These are phyloP conservation scores for Aureobasidium melanogenum DNA, from an alignment of 2,329 filamentous ascomycete genomes.

Conservation along the genomic window DNA sequence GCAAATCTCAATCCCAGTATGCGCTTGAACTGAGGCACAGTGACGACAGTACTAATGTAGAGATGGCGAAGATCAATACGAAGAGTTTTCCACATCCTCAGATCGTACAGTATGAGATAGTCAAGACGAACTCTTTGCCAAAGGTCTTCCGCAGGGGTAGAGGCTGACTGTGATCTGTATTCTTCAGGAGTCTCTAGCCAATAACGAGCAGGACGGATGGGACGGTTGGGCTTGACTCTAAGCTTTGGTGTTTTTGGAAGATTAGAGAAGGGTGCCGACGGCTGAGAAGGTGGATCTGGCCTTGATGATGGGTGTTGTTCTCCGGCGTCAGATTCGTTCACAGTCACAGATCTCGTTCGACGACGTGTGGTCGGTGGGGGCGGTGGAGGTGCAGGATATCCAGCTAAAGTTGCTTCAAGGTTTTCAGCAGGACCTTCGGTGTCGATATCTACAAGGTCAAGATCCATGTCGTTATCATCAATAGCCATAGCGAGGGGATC, in stretches of 20 bases:
- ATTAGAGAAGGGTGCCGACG: conserved; percentile 52
- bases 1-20: conserved; percentile 89
- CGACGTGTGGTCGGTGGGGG: conserved; percentile 31
- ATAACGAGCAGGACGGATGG: conserved; percentile 63
- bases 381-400: conserved; percentile 61
- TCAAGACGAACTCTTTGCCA: conserved; percentile 84
- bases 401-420: conserved; percentile 68
- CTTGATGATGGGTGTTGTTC: conserved; percentile 31
- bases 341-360: neutral
- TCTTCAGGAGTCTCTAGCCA: conserved; percentile 75
- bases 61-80: conserved; percentile 83
- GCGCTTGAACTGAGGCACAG: conserved; percentile 91
- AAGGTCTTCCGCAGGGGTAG: conserved; percentile 70
- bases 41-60: conserved; percentile 93
- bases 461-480: conserved; percentile 35
- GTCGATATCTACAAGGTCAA: conserved; percentile 40
- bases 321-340: conserved; percentile 54
- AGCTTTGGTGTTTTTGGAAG: conserved; percentile 73
- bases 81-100: conserved; percentile 93
- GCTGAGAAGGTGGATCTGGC: conserved; percentile 51
- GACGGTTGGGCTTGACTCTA: conserved; percentile 36
- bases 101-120: conserved; percentile 88
- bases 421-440: conserved; percentile 61
- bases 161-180: conserved; percentile 41
- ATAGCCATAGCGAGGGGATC: conserved; percentile 20